Evolutionary conservation across 495 filamentous ascomycete genomes (phyloP).

Genomic region (Penicillium verhagenii): DNA sequence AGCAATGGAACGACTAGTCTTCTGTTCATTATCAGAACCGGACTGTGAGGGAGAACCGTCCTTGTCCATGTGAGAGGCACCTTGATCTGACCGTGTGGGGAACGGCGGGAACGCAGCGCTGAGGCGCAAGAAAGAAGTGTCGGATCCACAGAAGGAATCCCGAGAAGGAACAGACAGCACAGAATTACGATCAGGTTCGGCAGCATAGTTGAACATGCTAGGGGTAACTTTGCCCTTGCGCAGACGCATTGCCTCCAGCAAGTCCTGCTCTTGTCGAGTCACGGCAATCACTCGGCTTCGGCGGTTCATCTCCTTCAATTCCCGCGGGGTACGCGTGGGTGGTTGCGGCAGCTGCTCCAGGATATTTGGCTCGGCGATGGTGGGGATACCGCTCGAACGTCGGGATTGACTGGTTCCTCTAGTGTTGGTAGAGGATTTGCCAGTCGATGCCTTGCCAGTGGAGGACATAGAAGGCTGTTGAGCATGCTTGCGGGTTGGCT

Average conservation of each 20-base stretch:
- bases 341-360: slow-evolving; percentile 26
- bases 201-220: slow-evolving; percentile 55
- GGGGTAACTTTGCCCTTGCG: slow-evolving; percentile 77
- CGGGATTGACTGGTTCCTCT: slow-evolving; percentile 27
- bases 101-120: slow-evolving; percentile 35
- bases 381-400: slow-evolving; percentile 35
- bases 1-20: slow-evolving; percentile 29
- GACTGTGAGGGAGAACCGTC: slow-evolving; percentile 28
- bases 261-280: slow-evolving; percentile 78
- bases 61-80: slow-evolving; percentile 30
- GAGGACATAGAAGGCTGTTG: slow-evolving; percentile 30
- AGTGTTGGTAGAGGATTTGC: slow-evolving; percentile 23
- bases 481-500: slow-evolving; percentile 14
- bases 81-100: slow-evolving; percentile 24
- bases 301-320: slow-evolving; percentile 36
- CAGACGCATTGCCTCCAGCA: slow-evolving; percentile 76
- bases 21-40: slow-evolving; percentile 40
- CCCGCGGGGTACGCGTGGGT: slow-evolving; percentile 15
- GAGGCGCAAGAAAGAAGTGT: slow-evolving; percentile 46
- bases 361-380: slow-evolving; percentile 35
- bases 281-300: slow-evolving; percentile 78
- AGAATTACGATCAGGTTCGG: slow-evolving; percentile 27
- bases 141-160: slow-evolving; percentile 39
- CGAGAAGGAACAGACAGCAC: slow-evolving; percentile 35
- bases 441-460: slow-evolving; percentile 24